Evolutionary conservation across 768 basidiomycete species (phyloP).

Genomic region (Albatrellus ellisii): DNA sequence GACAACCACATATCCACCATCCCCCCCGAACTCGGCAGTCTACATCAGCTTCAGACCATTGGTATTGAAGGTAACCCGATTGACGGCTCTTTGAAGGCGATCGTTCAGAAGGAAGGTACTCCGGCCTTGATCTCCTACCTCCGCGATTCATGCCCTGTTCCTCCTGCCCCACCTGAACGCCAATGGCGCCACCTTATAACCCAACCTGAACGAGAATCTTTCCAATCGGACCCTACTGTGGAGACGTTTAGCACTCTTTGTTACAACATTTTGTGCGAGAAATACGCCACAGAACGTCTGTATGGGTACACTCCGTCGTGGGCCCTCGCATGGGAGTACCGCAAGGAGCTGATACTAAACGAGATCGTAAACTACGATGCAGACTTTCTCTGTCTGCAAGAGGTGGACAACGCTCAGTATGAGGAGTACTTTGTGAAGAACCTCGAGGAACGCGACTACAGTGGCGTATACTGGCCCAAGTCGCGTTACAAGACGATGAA

Average conservation of each 20-base stretch:
- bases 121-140: constrained; percentile 75
- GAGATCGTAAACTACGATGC: constrained; percentile 73
- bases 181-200: constrained; percentile 56
- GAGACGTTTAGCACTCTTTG: constrained; percentile 75
- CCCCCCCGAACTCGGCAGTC: constrained; percentile 76
- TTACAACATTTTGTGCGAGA: constrained; percentile 93
- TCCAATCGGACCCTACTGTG: constrained; percentile 45
- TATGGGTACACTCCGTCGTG: constrained; percentile 97
- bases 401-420: constrained; percentile 87
- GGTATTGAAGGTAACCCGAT: constrained; percentile 98
- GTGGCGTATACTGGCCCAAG: constrained; percentile 87
- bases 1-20: constrained; percentile 87
- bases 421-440: constrained; percentile 80
- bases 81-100: constrained; percentile 56
- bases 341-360: constrained; percentile 76
- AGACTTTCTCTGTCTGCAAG: constrained; percentile 91
- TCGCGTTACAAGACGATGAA: constrained; percentile 89
- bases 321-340: constrained; percentile 93
- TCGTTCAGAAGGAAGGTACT: constrained; percentile 95
- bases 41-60: constrained; percentile 86
- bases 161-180: constrained; percentile 69
- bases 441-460: constrained; percentile 66
- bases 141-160: constrained; percentile 86
- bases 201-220: constrained; percentile 43
- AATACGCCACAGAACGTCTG: constrained; percentile 73